phyloP scores from a whole-genome alignment of 306 rosid genomes.

The Luffa acutangula region DNA sequence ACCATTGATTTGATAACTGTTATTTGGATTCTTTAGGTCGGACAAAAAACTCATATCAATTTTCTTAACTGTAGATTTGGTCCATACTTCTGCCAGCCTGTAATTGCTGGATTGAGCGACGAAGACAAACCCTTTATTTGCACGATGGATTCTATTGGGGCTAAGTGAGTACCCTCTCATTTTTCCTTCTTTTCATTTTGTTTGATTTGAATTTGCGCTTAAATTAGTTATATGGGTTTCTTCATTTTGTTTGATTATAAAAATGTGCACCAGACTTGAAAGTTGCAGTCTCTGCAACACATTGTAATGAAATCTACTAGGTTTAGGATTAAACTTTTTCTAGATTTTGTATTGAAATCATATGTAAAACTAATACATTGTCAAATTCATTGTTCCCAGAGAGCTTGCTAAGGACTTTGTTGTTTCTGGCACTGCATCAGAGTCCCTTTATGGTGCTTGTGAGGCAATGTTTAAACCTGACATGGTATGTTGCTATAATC shows the following conservation, averaged over 20 bases:
- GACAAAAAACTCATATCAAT: neutral
- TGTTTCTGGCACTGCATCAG: slow-evolving; percentile 94
- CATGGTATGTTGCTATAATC: slow-evolving; percentile 47
- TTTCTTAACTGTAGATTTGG: slow-evolving; percentile 51
- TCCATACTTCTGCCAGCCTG: slow-evolving; percentile 94
- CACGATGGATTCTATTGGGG: slow-evolving; percentile 94
- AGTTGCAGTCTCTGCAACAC: neutral
- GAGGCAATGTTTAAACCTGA: slow-evolving; percentile 94
- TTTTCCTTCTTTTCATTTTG: neutral
- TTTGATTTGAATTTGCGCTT: neutral
- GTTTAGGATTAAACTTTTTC: neutral
- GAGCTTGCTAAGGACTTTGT: slow-evolving; percentile 97
- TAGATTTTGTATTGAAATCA: neutral
- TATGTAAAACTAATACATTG: neutral
- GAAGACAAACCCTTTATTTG: slow-evolving; percentile 88
- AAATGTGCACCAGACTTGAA: neutral
- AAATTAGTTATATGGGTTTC: neutral
- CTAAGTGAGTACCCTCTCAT: slow-evolving; percentile 52
- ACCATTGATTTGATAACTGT: neutral
- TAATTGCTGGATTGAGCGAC: slow-evolving; percentile 89
- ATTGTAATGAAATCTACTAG: neutral
- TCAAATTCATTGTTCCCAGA: slow-evolving; percentile 35
- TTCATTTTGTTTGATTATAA: neutral
- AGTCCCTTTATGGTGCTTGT: slow-evolving; percentile 98
- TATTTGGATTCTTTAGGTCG: neutral